A percentile compares a stretch with the other conserved stretches of the same genome.
These are phyloP conservation scores for Trichoderma cornu-damae DNA, from an alignment of 2,329 filamentous ascomycete genomes.

Conservation along the genomic window DNA sequence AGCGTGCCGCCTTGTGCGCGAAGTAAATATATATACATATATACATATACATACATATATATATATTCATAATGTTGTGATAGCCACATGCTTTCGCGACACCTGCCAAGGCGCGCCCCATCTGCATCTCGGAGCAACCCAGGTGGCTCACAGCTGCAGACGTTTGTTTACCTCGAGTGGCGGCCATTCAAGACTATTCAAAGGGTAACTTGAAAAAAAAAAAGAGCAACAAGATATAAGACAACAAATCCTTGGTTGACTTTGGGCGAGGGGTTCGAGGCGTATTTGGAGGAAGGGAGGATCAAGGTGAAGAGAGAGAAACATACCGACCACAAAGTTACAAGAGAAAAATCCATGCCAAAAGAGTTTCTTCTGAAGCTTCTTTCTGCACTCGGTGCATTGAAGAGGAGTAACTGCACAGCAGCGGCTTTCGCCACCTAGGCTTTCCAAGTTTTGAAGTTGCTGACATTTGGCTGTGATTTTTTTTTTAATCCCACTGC, in stretches of 20 bases:
- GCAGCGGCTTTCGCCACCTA: neutral
- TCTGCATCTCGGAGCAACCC: conserved; percentile 22
- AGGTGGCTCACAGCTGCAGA: conserved; percentile 21
- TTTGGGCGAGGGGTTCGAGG: neutral
- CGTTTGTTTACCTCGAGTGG: conserved; percentile 17
- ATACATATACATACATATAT: too few species aligned
- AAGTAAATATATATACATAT: too few species aligned
- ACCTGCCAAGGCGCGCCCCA: conserved; percentile 19
- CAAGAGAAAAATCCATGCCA: too few species aligned
- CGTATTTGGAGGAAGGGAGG: neutral
- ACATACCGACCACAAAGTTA: too few species aligned
- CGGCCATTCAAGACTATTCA: conserved; percentile 9
- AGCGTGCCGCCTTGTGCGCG: too few species aligned
- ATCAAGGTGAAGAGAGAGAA: neutral
- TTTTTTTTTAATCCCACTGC: too few species aligned
- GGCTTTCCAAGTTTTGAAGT: too few species aligned
- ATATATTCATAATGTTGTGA: neutral
- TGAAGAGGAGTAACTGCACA: neutral
- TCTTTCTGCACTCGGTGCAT: neutral
- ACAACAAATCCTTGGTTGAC: too few species aligned
- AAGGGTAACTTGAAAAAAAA: neutral
- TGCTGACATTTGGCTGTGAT: too few species aligned
- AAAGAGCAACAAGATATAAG: neutral
- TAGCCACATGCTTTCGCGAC: conserved; percentile 12
- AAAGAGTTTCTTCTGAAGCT: too few species aligned